These are phyloP conservation scores for Periglandula ipomoeae DNA, from an alignment of 2,329 filamentous ascomycete genomes.

Conservation along the genomic window DNA sequence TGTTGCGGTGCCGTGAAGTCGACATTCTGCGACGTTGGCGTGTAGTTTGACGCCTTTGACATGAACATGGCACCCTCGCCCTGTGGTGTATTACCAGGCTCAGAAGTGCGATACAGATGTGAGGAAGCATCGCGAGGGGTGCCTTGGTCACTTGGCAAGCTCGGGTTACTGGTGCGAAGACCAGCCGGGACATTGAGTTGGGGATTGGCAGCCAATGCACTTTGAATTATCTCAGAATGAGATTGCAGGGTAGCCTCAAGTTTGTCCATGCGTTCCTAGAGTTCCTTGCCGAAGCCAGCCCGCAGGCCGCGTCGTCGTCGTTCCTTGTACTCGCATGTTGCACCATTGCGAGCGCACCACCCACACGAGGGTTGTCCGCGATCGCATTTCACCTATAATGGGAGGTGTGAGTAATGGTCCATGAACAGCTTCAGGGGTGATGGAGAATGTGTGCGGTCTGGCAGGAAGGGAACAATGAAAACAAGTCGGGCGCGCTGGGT, in stretches of 20 bases:
- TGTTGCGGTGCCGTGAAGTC: conserved; percentile 41
- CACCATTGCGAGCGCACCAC: conserved; percentile 57
- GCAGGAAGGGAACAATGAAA: too few relatives aligned
- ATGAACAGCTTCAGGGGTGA: too few relatives aligned
- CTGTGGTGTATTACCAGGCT: conserved; percentile 43
- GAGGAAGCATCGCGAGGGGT: conserved; percentile 39
- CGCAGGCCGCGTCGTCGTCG: conserved; percentile 57
- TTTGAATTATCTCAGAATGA: conserved; percentile 59
- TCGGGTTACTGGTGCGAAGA: conserved; percentile 40
- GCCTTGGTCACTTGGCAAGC: conserved; percentile 45
- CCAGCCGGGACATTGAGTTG: conserved; percentile 27
- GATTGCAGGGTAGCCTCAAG: conserved; percentile 57
- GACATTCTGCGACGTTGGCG: conserved; percentile 34
- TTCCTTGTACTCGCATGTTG: conserved; percentile 58
- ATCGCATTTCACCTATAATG: conserved; percentile 59
- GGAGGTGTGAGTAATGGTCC: too few relatives aligned
- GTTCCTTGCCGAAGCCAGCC: conserved; percentile 61
- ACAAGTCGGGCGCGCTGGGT: too few relatives aligned
- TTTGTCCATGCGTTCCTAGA: conserved; percentile 63
- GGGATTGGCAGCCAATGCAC: conserved; percentile 34
- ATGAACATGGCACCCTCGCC: conserved; percentile 51
- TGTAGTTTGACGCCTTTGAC: conserved; percentile 47
- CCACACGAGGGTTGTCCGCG: conserved; percentile 63
- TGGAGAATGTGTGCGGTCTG: too few relatives aligned
- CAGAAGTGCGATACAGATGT: conserved; percentile 38